Base-by-base conservation (phyloP, 1,139 yeast genomes). In the Debaryomycetaceae sp. region DNA sequence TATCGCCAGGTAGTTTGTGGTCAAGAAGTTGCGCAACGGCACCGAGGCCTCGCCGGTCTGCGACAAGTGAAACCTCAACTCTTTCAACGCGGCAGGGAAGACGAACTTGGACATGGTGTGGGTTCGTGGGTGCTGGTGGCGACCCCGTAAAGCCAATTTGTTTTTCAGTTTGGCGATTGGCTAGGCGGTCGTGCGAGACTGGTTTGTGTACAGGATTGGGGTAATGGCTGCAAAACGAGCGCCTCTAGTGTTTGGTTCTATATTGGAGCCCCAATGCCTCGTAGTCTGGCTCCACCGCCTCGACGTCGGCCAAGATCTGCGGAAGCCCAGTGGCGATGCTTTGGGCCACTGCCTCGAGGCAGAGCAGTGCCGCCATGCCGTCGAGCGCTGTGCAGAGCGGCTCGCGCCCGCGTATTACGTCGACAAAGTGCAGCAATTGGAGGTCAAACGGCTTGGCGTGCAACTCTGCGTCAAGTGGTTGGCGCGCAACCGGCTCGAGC, bases 11-110 rank as follows among this genome's bases (percentile, higher is more conserved):
- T 83, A 83, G 56, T 78, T 67, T 39, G 71, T 64, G 36, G 72
- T 58, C 46, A 83, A 66, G 50, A 81, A 83, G 25, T 71, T 59
- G 55, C 84, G 71, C 48, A 81, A 66, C 17, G 83, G 78, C 16
- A 68, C 65, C 17, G 88, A 75, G 8, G 85, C 77, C 41, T 77
- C 76, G 20, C 85, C 84, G 18, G 83, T 72, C 58, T 83, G 93
- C 31, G 86, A 79, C 42, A 83, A 70, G 50, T 83, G 85, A 59
- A 83, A 82, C 56, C 94, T 75, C 49, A 83, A 69, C 63, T 83
- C 93, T 53, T 71, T 82, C 44, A 83, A 71, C 17, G 83, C 73
- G 37, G 65, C 62, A 27, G 89, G 84, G 39, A 82, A 64, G 30
- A 71, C 70, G 51, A 71, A 71, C 53, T 74, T 78, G 27, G 80